Conservation (phyloP, 495 filamentous ascomycete species). For the Penicillium dipodomyicola region DNA sequence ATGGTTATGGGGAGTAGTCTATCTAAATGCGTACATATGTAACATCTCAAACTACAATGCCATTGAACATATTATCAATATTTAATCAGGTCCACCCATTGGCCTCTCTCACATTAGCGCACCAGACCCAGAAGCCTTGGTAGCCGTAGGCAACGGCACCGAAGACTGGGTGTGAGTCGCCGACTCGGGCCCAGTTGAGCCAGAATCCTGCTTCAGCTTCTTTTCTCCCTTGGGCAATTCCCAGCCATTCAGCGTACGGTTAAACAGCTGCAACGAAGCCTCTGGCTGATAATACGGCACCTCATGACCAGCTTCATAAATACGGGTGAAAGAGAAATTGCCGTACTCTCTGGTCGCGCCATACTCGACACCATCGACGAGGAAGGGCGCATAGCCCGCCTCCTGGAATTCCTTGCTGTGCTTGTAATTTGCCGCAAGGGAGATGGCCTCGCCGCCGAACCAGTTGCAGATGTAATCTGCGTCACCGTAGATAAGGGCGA, state of each 20-base stretch:
- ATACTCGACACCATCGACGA: slow-evolving; percentile 39
- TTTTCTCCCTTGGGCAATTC: slow-evolving; percentile 54
- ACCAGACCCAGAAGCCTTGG: background rate
- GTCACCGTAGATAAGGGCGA: slow-evolving; percentile 67
- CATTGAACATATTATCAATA: background rate
- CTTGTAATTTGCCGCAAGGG: slow-evolving; percentile 40
- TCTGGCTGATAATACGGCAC: slow-evolving; percentile 57
- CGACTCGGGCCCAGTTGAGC: slow-evolving; percentile 44
- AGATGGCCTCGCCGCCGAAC: slow-evolving; percentile 44
- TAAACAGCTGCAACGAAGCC: slow-evolving; percentile 51
- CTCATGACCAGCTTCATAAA: slow-evolving; percentile 60
- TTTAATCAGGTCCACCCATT: background rate
- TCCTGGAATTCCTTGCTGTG: slow-evolving; percentile 38
- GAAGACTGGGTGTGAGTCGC: slow-evolving; percentile 58
- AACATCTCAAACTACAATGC: background rate
- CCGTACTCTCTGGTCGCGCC: slow-evolving; percentile 56
- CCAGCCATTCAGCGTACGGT: slow-evolving; percentile 49
- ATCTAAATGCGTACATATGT: background rate
- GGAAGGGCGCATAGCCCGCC: slow-evolving; percentile 49
- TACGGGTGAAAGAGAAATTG: slow-evolving; percentile 55
- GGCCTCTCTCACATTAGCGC: background rate
- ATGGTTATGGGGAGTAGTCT: background rate
- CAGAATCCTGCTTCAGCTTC: slow-evolving; percentile 43
- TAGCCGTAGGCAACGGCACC: slow-evolving; percentile 42
- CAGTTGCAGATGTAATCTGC: slow-evolving; percentile 57